Base-by-base conservation (phyloP, 1,139 yeast genomes). In the Suhomyces guaymorum region DNA sequence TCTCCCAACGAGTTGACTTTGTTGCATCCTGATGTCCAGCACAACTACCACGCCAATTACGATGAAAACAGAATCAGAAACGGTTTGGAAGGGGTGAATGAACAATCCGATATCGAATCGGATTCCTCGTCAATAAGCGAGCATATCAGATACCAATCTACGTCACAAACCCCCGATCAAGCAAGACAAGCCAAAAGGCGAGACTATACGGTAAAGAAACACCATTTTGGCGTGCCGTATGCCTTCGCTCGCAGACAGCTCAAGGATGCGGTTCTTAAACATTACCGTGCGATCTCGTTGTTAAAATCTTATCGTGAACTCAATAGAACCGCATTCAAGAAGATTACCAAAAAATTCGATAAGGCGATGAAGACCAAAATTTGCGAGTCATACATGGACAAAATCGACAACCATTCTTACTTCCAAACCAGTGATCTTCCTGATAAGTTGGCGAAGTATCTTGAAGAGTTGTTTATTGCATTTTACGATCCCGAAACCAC, bases 261-360 rank as follows among this genome's bases (percentile, higher is more conserved):
- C 34, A 85, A 87, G 48, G 73, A 74, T 23, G 97, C 97, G 0
- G 60, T 87, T 10, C 66, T 82, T 38, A 97, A 90, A 52, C 82
- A 77, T 47, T 92, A 90, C 57, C 71, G 95, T 37, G 79, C 86
- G 7, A 64, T 92, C 41, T 89, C 90, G 44, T 68, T 92, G 29
- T 67, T 92, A 36, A 80, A 81, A 47, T 84, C 94, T 1, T 92
- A 80, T 55, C 73, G 87, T 44, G 71, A 81, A 28, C 61, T 90
- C 47, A 92, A 92, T 58, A 72, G 89, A 23, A 89, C 96, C 0
- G 98, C 95, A 0, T 80, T 90, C 50, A 74, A 96, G 38, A 92
- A 92, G 52, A 81, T 92, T 52, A 72, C 89, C 37, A 92, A 92
- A 54, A 92, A 92, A 58, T 89, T 78, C 54, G 98, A 92, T 61